Evolutionary conservation across 148 eudicot genomes (phyloP), one percentile per base, ranked within the genome.

Genomic region (Vaccinium macrocarpon): DNA sequence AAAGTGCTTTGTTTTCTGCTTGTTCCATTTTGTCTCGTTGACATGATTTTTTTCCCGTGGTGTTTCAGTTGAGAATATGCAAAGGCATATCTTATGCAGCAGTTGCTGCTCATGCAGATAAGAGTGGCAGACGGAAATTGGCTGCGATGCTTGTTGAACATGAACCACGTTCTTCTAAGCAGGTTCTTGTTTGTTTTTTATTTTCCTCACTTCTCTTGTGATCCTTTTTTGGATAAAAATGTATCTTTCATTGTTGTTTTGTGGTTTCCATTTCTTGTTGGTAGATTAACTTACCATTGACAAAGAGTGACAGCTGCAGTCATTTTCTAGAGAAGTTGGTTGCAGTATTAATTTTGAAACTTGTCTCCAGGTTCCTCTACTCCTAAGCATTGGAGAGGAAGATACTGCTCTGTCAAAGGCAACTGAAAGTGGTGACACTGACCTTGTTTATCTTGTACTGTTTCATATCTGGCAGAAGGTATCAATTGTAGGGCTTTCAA

Each of bases 71-170:
- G 84, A 95, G 88, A 89, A 80, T 97, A 85, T 95, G 95, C 91
- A 95, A 94, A 90, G 95, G 98, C 61, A 94, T 95, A 86, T 96
- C 98, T 84, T 97, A 93, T 90, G 99, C 99, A 82, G 93, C 97
- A 83, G 98, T 97, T 84, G 98, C 99, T 84, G 99, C 94, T 85
- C 98, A 94, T 88, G 98, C 99, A 84, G 98, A 97, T 90, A 95
- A 97, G 90, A 93, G 78, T 86, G 94, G 94, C 82, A 92, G 98
- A 70, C 87, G 98, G 77, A 97, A 95, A 86, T 92, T 97, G 89
- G 98, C 99, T 86, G 98, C 98, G 77, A 89, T 96, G 93, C 98
- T 97, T 71, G 90, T 95, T 86, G 98, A 97, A 87, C 97, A 95
- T 87, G 98, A 97, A 81, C 99, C 98, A 52, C 95, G 94, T 87